Conservation (phyloP, 2,329 filamentous ascomycete genomes). For the Lasiodiplodia sp. region DNA sequence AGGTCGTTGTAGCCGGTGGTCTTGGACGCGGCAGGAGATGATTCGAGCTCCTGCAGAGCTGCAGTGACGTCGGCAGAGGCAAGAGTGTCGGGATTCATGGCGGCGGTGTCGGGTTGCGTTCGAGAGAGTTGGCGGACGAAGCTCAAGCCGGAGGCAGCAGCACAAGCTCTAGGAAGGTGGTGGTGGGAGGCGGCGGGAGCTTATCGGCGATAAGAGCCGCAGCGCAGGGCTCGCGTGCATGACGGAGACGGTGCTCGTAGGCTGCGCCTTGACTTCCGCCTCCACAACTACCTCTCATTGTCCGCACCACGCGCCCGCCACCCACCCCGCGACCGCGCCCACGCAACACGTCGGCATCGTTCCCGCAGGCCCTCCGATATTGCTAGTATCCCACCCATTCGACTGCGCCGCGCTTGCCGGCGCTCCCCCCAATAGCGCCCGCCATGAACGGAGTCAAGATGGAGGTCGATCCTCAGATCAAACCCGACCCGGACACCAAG, state of each 20-base stretch:
- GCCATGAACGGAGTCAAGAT: constrained; percentile 51
- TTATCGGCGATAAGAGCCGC: neutral
- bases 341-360: neutral
- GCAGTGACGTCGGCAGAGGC: constrained; percentile 58
- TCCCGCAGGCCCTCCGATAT: neutral
- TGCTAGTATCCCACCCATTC: neutral
- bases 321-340: neutral
- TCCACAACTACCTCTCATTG: constrained; percentile 14
- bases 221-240: constrained; percentile 30
- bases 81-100: constrained; percentile 46
- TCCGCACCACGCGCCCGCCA: constrained; percentile 9
- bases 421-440: constrained; percentile 12
- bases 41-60: constrained; percentile 59
- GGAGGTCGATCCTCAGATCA: constrained; percentile 47
- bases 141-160: constrained; percentile 8
- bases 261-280: constrained; percentile 17
- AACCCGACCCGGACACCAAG: constrained; percentile 41
- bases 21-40: constrained; percentile 58
- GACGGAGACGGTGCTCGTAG: constrained; percentile 26
- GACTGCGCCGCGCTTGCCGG: constrained; percentile 14
- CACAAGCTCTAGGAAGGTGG: constrained; percentile 10
- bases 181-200: constrained; percentile 2
- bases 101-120: constrained; percentile 19
- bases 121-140: neutral
- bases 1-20: constrained; percentile 64